Percentiles rank a stretch among this genome's conserved stretches.
Evolutionary conservation across 371 early-diverging fungal genomes (phyloP).

Genomic region (Rhizomucor pusillus): DNA sequence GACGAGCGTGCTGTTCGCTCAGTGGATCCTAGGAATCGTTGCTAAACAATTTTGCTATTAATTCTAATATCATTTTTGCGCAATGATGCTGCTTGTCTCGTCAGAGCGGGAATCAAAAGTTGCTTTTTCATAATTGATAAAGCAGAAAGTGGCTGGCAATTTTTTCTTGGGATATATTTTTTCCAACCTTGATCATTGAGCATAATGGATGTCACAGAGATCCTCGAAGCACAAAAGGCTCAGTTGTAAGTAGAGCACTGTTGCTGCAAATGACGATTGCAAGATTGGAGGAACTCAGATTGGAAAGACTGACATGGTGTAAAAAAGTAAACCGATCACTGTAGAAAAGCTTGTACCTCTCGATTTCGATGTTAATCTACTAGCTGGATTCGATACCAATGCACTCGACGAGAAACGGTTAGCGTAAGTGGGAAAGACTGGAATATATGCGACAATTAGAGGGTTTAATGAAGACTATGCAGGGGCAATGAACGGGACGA

Average conservation of each 20-base stretch:
- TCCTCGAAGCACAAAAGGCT: slow-evolving; percentile 64
- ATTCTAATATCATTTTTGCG: no score
- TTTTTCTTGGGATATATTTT: no score
- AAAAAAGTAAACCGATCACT: slow-evolving; percentile 54
- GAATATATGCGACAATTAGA: neutral
- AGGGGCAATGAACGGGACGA: slow-evolving; percentile 38
- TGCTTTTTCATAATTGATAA: no score
- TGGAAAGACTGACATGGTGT: neutral
- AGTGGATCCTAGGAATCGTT: slow-evolving; percentile 13
- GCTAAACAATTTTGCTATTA: slow-evolving; percentile 3
- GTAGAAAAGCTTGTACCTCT: slow-evolving; percentile 79
- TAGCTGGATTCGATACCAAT: slow-evolving; percentile 81
- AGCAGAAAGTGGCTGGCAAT: no score
- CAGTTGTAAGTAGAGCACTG: slow-evolving; percentile 40
- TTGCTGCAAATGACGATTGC: neutral
- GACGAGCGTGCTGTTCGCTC: slow-evolving; percentile 17
- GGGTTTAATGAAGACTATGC: no score
- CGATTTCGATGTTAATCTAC: slow-evolving; percentile 81
- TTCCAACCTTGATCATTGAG: neutral
- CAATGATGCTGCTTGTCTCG: no score
- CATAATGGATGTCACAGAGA: slow-evolving; percentile 71
- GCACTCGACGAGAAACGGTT: slow-evolving; percentile 66
- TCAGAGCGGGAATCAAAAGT: no score
- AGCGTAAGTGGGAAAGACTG: slow-evolving; percentile 29
- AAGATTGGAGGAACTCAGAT: neutral